phyloP scores from a whole-genome alignment of 202 grass and related monocot genomes.

The Hordeum pubiflorum region DNA sequence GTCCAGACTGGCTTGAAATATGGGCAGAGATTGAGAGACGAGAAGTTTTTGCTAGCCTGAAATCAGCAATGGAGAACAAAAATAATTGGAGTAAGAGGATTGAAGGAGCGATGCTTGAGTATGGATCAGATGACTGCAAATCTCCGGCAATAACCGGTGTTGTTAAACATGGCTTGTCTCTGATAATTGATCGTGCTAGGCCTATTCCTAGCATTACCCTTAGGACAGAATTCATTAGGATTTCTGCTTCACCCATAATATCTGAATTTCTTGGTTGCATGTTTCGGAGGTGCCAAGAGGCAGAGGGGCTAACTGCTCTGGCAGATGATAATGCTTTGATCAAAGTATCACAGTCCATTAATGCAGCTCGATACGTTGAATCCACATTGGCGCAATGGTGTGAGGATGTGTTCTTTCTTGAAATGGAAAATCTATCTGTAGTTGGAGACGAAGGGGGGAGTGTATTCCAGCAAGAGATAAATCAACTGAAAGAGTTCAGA shows the following conservation, averaged over 20 bases:
- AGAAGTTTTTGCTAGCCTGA: constrained; percentile 56
- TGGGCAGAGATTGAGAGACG: constrained; percentile 80
- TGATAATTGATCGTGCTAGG: constrained; percentile 65
- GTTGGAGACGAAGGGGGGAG: constrained; percentile 1
- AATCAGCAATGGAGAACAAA: constrained; percentile 52
- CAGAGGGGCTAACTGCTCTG: constrained; percentile 87
- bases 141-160: constrained; percentile 49
- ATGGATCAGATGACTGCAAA: constrained; percentile 64
- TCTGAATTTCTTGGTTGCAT: constrained; percentile 63
- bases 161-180: constrained; percentile 57
- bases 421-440: constrained; percentile 62
- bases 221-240: constrained; percentile 65
- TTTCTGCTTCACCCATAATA: constrained; percentile 55
- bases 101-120: constrained; percentile 36
- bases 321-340: constrained; percentile 74
- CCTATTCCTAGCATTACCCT: constrained; percentile 64
- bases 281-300: constrained; percentile 86
- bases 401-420: constrained; percentile 85
- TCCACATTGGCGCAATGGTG: constrained; percentile 74
- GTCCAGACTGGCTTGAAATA: constrained; percentile 82
- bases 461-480: constrained; percentile 70
- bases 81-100: constrained; percentile 58
- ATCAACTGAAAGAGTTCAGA: constrained; percentile 51
- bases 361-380: constrained; percentile 56
- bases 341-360: constrained; percentile 68